Evolutionary conservation across 2,329 filamentous ascomycete genomes (phyloP), one percentile per base, ranked within the genome.

Genomic region (Westerdykella sp.): DNA sequence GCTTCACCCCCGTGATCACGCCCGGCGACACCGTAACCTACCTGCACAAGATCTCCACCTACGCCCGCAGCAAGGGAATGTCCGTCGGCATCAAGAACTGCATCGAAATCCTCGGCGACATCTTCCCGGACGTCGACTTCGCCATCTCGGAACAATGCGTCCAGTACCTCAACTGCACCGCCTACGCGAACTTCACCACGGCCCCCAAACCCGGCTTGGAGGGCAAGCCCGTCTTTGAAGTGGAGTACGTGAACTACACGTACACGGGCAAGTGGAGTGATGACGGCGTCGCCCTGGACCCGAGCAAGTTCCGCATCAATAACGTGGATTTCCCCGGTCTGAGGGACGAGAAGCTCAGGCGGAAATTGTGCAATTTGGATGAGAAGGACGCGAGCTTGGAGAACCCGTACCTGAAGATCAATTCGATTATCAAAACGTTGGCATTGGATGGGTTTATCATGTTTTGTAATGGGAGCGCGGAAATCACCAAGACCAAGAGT

Each of bases 31-130:
- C 51, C 16, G 41, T 56, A 14, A 22, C 40, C 5, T 56, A 56
- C 42, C 47, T 56, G 1, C 46, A 50, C 46, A 51, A 54, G 36
- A 25, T 56, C 39, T 52, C 49, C 32, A 38, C 31, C 16, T 52
- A 54, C 39, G 50, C 53, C 5, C 53, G 49, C 39, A 46, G 40
- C 39, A 42, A 44, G 18, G 46, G 46, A 39, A 52, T 56, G 49
- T 56, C 53, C 10, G 53, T 56, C 40, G 53, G 53, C n/a, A 56
- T 56, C 38, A 56, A 56, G 22, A 56, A 54, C 47, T 53, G 52
- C 47, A 44, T 53, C 43, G 51, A 53, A 41, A 59, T 58, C 42
- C 49, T 57, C 13, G 52, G 48, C 42, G 47, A 51, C 42, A 50
- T 58, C 32, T 56, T 55, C 45, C 45, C 48, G 42, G 50, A 51